Base-by-base conservation (phyloP, 139 green algal genomes). In the Chlamydomonas incerta region DNA sequence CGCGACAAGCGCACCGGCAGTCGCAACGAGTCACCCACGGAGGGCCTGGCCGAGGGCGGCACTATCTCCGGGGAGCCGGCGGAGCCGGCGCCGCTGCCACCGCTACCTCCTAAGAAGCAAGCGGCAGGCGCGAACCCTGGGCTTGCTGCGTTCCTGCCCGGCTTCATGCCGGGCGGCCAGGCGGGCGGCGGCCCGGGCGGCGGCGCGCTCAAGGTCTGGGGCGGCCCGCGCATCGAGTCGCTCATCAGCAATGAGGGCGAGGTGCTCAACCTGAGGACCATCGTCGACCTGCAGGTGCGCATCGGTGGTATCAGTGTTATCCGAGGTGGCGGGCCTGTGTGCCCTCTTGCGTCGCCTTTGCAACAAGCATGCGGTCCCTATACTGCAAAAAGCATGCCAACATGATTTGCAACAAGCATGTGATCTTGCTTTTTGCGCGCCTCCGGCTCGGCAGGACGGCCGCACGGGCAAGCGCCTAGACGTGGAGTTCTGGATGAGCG, bases 401-500 rank as follows among this genome's bases (percentile, higher is more conserved):
- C n/a, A n/a, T n/a, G n/a, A n/a, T 57, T 10, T 57, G 50, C 50
- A 57, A 14, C 50, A 57, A 10, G 50, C 11, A 57, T 57, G 50
- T 14, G 50, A 10, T 14, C 11, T 57, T 10, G 50, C 50, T 10
- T 14, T 10, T 14, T 57, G 50, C 50, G 10, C 50, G 50, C 50
- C 14, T 10, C 50, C 14, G 11, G n/a, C n/a, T n/a, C n/a, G n/a
- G n/a, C 65, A 88, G 83, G 73, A 88, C 37, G 8, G 50, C 17
- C 73, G 67, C 83, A 84, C 50, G 21, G 67, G 67, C 35, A 77
- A 77, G 62, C 33, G 34, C 24, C 10, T 72, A 9, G 87, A 91
- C 33, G 82, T 91, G 69, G 87, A 91, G 87, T 35, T 81, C 0
- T 91, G 87, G 87, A 91, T 88, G 82, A 81, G 60, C 46, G 69